Base-by-base conservation (phyloP, 805 yeast species). In the Priceomyces haplophilus region DNA sequence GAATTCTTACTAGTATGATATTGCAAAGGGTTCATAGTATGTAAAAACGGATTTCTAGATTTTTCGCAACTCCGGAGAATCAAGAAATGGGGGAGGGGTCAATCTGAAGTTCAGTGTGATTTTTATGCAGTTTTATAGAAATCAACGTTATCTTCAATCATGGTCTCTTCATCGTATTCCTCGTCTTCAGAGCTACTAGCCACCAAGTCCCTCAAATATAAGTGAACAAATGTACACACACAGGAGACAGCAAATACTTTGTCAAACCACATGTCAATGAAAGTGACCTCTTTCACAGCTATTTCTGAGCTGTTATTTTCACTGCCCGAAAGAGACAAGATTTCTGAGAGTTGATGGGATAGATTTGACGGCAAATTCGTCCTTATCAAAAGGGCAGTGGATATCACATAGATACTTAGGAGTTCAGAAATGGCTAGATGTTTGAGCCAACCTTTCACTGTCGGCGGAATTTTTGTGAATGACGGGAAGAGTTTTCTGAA, bases 231-330 rank as follows among this genome's bases (percentile, higher is more conserved):
- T 3, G 78, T 68, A 1, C 55, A 46, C 2, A 71, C 47, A 48
- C 76, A 65, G 8, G 78, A 61, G 4, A 70, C 32, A 10, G 69
- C 77, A 58, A 75, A 78, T 34, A 77, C 71, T 53, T 73, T 65
- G 48, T 76, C 80, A 48, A 75, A 78, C 78, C 79, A 75, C 16
- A 58, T 56, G 45, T 76, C 80, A 16, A 77, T 67, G 50, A 74
- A 75, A 19, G 62, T 65, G n/a, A 70, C 69, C 48, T 73, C 75
- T 38, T 49, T 62, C 35, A 51, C 55, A 35, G 59, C 49, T 23
- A 53, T 46, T 5, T 54, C 50, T 29, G 51, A 31, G 19, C 52
- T 49, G 19, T 54, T 47, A n/a, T 43, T 46, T 3, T 56, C 39
- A 10, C 61, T 53, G 3, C 69, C 69, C 10, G 69, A 53, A 18